Percentiles rank a stretch among this genome's conserved stretches.
Conservation (phyloP, 192 early-diverging fungal genomes). For the Funneliformis geosporum region DNA sequence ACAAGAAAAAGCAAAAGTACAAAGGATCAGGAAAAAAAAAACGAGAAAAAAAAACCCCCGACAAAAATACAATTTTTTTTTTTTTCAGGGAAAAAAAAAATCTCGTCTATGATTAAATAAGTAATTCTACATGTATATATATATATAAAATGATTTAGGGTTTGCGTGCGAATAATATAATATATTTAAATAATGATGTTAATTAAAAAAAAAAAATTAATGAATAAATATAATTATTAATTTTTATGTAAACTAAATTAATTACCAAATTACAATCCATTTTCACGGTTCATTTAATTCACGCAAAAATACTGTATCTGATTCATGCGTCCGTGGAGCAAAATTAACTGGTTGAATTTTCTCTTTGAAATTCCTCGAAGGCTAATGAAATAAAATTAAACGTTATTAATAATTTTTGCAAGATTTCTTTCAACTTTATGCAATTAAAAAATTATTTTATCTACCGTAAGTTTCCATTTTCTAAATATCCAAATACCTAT, state of each 20-base stretch:
- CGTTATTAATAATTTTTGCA: neutral
- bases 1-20: no score
- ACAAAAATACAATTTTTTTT: neutral
- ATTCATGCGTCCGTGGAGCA: constrained; percentile 39
- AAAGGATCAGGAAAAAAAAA: no score
- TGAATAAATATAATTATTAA: neutral
- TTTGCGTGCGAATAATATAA: neutral
- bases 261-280: neutral
- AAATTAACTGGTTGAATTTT: constrained; percentile 50
- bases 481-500: constrained; percentile 55
- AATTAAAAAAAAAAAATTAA: neutral
- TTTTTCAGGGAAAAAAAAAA: neutral
- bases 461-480: constrained; percentile 57
- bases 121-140: neutral
- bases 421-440: neutral
- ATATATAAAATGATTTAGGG: neutral
- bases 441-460: neutral
- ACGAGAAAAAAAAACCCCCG: no score
- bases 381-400: constrained; percentile 35
- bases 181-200: neutral
- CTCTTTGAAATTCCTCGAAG: constrained; percentile 46
- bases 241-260: neutral
- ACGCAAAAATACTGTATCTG: constrained; percentile 46
- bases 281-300: constrained; percentile 39
- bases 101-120: neutral